Evolutionary conservation across 2,329 filamentous ascomycete genomes (phyloP).

Genomic region (Fonsecaea pedrosoi): DNA sequence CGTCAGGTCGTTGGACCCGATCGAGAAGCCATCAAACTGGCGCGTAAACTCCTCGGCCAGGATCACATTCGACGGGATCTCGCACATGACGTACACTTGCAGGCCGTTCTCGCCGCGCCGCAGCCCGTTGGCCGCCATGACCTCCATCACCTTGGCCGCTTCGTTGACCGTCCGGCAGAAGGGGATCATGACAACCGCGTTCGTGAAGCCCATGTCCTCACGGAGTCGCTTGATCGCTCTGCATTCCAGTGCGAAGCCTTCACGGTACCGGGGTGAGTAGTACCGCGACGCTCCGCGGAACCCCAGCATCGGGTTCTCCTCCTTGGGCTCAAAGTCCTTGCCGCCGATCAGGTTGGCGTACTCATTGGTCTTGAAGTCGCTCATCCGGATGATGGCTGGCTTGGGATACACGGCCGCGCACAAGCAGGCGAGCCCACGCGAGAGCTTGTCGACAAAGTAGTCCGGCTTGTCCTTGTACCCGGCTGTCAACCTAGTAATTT

Average conservation of each 20-base stretch:
- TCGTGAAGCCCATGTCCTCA: slow-evolving; percentile 48
- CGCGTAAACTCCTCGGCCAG: slow-evolving; percentile 46
- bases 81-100: slow-evolving; percentile 52
- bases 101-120: slow-evolving; percentile 47
- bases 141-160: slow-evolving; percentile 10
- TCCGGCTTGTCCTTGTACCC: slow-evolving; percentile 47
- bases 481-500: slow-evolving; percentile 43
- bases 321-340: slow-evolving; percentile 48
- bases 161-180: slow-evolving; percentile 13
- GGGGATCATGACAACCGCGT: slow-evolving; percentile 32
- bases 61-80: slow-evolving; percentile 53
- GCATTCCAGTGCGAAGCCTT: slow-evolving; percentile 51
- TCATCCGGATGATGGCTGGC: slow-evolving; percentile 50
- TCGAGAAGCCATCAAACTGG: slow-evolving; percentile 53
- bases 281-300: slow-evolving; percentile 53
- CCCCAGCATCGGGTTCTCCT: slow-evolving; percentile 53
- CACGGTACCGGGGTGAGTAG: slow-evolving; percentile 49
- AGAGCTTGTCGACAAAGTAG: slow-evolving; percentile 50
- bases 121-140: slow-evolving; percentile 46
- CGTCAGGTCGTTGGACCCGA: slow-evolving; percentile 52
- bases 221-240: slow-evolving; percentile 49
- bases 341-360: slow-evolving; percentile 51
- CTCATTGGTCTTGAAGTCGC: slow-evolving; percentile 53
- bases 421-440: slow-evolving; percentile 48
- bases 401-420: slow-evolving; percentile 50